Conservation (phyloP, 2,329 filamentous ascomycete species). For the Verticillium nubilum region DNA sequence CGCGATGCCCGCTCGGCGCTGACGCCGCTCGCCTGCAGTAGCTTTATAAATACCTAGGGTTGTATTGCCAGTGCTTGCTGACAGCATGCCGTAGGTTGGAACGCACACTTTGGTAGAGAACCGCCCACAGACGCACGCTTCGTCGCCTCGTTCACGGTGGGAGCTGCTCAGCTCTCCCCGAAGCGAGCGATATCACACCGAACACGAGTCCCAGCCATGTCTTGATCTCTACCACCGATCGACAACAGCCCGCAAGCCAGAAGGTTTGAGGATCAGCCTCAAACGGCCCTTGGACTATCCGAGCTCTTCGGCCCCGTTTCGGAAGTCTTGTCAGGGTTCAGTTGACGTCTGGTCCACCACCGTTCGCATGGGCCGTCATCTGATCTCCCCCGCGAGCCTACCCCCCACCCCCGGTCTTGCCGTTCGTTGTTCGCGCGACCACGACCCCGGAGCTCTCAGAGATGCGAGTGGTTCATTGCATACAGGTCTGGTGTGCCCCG, state of each 20-base stretch:
- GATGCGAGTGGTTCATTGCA: slow-evolving; percentile 12
- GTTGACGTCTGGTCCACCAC: slow-evolving; percentile 13
- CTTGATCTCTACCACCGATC: neutral
- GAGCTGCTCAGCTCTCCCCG: neutral
- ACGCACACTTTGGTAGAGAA: no score
- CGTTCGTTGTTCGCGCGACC: neutral
- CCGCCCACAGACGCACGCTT: neutral
- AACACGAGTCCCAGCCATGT: neutral
- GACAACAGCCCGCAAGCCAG: neutral
- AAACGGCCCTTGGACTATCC: neutral
- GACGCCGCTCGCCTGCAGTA: neutral
- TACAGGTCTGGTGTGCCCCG: neutral
- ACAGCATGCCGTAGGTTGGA: neutral
- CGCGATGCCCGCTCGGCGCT: neutral
- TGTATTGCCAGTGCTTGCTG: neutral
- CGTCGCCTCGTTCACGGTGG: neutral
- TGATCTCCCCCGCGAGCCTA: slow-evolving; percentile 5
- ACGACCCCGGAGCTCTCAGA: slow-evolving; percentile 7
- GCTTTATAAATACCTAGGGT: neutral
- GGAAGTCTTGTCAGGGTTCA: neutral
- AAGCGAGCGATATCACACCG: neutral
- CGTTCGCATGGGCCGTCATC: slow-evolving; percentile 7
- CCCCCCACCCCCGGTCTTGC: neutral
- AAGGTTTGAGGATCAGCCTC: neutral
- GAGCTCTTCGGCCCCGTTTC: neutral